Base-by-base conservation (phyloP, 2,329 filamentous ascomycete species). In the Colletotrichum truncatum region DNA sequence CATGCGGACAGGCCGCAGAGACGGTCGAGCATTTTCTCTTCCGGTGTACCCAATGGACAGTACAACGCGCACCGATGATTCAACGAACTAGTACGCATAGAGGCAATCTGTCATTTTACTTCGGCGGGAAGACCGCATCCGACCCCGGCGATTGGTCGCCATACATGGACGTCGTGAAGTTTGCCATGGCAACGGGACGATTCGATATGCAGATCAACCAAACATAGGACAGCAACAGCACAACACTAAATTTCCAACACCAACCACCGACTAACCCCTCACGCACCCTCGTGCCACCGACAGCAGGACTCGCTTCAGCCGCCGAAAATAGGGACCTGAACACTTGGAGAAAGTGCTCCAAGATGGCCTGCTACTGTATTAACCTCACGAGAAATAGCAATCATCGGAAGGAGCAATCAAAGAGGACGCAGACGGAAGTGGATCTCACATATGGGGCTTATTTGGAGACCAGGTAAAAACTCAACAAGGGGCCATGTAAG, bases 21-120 rank as follows among this genome's bases (percentile, higher is more conserved):
- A 74, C 66, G 32, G 69, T 71, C 16, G 16, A 41, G 38, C 38
- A 41, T 10, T 41, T 41, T 3, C 38, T 23, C 4, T 41, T 41
- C 5, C 66, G 66, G 67, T 74, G 62, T 59, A 68, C 25, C 58
- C 70, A 71, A 58, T 75, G 67, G 74, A 73, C 69, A 8, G 60
- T 68, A 21, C 28, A 55, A 10, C 26, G 16, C 4, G 32, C 14
- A 11, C 14, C 7, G 51, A 54, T 54, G 51, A 34, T 54, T 12
- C 6, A 54, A 14, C 23, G 11, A 9, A 54, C 1, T 8, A 36
- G 41, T 4, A 18, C 21, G 9, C 14, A n/a, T 26, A 54, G 51
- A 54, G 34, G 34, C 12, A 23, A 54, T 10, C 6, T 54, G 10
- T 54, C 36, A 4, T 54, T 26, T 25, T 54, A 26, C 16, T n/a